Conservation (phyloP, 2,329 filamentous ascomycete species). For the Myriosclerotinia duriaeana region DNA sequence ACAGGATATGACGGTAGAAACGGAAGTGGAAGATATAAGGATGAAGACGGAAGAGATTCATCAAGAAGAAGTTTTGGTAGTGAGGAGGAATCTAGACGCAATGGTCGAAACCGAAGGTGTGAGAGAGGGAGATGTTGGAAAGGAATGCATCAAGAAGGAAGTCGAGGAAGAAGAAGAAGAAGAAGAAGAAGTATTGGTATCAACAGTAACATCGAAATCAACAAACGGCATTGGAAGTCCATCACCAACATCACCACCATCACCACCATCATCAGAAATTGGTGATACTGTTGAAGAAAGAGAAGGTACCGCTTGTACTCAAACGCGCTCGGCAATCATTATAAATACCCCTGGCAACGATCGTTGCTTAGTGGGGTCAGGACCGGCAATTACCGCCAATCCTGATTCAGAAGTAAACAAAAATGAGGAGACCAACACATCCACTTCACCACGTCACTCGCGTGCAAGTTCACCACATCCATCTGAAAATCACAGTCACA, state of each 20-base stretch:
- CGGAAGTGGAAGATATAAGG: not conserved
- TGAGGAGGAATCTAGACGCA: slow-evolving; percentile 2
- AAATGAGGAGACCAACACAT: slow-evolving; percentile 16
- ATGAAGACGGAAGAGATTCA: not conserved
- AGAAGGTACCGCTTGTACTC: not conserved
- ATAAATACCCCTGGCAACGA: slow-evolving; percentile 23
- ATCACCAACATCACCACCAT: not conserved
- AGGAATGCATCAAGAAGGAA: not conserved
- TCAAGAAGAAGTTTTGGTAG: not conserved
- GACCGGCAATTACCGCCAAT: slow-evolving; percentile 17
- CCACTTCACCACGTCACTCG: slow-evolving; percentile 25
- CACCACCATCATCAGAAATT: slow-evolving; percentile 22
- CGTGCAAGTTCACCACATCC: slow-evolving; percentile 17
- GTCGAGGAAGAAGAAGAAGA: not conserved
- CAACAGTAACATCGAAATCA: not conserved
- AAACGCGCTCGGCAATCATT: slow-evolving; percentile 2
- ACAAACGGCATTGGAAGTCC: not conserved
- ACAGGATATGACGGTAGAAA: not conserved
- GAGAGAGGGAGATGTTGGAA: not conserved
- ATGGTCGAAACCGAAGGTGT: not conserved
- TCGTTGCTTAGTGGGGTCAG: slow-evolving; percentile 24
- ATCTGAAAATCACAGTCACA: slow-evolving; percentile 18
- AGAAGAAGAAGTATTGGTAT: not conserved
- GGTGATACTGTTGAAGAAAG: slow-evolving; percentile 14
- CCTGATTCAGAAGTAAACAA: slow-evolving; percentile 24